Percentiles rank a stretch among this genome's conserved stretches.
These are phyloP conservation scores for Scenedesmus sp. DNA, from an alignment of 163 green algal genomes.

Conservation along the genomic window DNA sequence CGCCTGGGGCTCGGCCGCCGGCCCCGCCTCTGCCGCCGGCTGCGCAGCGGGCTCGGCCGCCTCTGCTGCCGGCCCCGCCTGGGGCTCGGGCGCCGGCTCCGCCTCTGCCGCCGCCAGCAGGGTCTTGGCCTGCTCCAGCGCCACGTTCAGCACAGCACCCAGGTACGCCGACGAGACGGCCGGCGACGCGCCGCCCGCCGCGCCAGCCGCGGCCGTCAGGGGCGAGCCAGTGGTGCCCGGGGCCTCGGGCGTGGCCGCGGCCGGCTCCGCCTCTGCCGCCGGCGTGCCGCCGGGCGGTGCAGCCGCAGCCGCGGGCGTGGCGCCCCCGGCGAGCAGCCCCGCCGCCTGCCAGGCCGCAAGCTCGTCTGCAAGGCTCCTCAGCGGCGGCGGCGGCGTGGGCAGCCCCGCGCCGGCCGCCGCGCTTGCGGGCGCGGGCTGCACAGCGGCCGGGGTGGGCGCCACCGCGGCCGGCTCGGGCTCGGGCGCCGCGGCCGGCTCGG, in stretches of 20 bases:
- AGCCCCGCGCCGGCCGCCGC: background rate
- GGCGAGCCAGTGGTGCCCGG: no score
- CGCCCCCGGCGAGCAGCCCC: background rate
- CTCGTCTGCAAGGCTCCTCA: constrained; percentile 38
- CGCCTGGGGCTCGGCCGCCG: background rate
- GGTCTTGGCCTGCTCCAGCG: constrained; percentile 33
- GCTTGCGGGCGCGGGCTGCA: no score
- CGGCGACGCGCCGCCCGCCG: no score
- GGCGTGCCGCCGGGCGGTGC: background rate
- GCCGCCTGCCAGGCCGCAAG: constrained; percentile 30
- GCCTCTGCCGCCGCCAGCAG: constrained; percentile 3
- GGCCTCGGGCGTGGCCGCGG: no score
- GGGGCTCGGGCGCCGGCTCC: background rate
- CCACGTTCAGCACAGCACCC: constrained; percentile 14
- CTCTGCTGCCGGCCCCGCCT: constrained; percentile 10
- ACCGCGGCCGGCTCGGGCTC: no score
- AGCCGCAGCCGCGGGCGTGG: constrained; percentile 3
- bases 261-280: background rate
- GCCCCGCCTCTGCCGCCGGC: background rate
- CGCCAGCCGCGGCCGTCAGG: no score
- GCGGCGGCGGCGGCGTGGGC: constrained; percentile 23
- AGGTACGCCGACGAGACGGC: constrained; percentile 1
- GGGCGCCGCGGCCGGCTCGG: background rate
- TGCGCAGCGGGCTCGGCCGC: background rate
- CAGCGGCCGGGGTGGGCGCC: background rate